Evolutionary conservation across 148 eudicot genomes (phyloP), one percentile per base, ranked within the genome.

Genomic region (Drosera capensis): DNA sequence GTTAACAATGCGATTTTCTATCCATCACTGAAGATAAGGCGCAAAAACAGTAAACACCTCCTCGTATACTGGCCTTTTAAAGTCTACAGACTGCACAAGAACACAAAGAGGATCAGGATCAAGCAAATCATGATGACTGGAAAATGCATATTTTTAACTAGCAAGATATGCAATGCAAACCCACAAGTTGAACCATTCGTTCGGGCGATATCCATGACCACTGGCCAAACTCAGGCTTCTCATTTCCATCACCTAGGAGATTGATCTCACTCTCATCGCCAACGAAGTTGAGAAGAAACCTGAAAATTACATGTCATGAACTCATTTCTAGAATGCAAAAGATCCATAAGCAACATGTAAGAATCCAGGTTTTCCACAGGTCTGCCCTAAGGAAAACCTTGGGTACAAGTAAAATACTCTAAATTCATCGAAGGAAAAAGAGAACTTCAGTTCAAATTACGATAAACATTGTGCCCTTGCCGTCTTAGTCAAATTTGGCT

Each of bases 181-280:
- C 57, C 47, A 87, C 94, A 24, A 23, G 82, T 20, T 75, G 72
- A 46, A 80, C 31, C 22, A 90, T 83, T 78, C 75, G 67, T 48
- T 84, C 79, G 7, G 93, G 87, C 41, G 85, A 62, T 74, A 84
- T 54, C 97, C 95, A 90, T 26, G 93, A 54, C 97, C 97, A 90
- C 40, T 80, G 56, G 48, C 95, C 93, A 52, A 90, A 90, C 69
- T 90, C 95, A 7, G 97, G 52, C 62, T 84, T 90, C 67, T 90
- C 97, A 6, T 67, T 78, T 54, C 95, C 97, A 50, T 90, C 95
- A 2, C 93, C 95, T 62, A 70, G 48, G 45, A 90, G 85, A 65
- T 90, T 84, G 51, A 90, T 59, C 52, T 90, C 97, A 37, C 64
- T 77, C 11, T 90, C 93, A 14, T 78, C 68, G 20, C 97, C 97